Percentiles rank a stretch among this genome's conserved stretches.
These are phyloP conservation scores for Populus deltoides DNA, from an alignment of 345 rosid species.

Conservation along the genomic window DNA sequence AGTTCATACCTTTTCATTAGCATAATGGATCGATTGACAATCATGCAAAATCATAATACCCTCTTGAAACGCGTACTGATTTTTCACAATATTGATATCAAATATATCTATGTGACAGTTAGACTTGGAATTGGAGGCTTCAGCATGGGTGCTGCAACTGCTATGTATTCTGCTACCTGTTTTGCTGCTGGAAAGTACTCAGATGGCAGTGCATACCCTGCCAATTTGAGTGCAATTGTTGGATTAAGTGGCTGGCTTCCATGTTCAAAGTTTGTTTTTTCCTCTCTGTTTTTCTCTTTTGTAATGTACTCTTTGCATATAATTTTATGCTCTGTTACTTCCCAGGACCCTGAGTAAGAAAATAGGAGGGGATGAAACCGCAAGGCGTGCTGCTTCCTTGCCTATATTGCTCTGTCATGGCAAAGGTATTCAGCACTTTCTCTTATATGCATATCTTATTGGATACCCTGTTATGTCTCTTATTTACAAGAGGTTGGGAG, in stretches of 20 bases:
- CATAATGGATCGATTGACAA: background rate
- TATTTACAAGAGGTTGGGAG: background rate
- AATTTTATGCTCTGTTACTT: conserved; percentile 11
- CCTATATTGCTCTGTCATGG: conserved; percentile 89
- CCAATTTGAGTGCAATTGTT: conserved; percentile 68
- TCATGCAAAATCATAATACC: background rate
- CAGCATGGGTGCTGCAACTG: conserved; percentile 97
- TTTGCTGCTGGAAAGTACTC: conserved; percentile 63
- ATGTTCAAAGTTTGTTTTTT: conserved; percentile 62
- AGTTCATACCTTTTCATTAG: conserved; percentile 5
- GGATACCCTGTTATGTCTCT: background rate
- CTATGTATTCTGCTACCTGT: conserved; percentile 83
- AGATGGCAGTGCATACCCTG: conserved; percentile 68
- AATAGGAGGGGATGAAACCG: conserved; percentile 52
- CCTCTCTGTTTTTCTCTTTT: background rate
- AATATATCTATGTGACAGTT: conserved; percentile 46
- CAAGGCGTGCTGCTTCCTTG: conserved; percentile 64
- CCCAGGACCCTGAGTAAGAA: conserved; percentile 60
- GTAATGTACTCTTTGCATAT: background rate
- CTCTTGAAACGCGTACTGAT: background rate
- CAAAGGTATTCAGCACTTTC: conserved; percentile 46
- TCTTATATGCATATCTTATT: conserved; percentile 6
- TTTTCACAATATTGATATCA: conserved; percentile 2
- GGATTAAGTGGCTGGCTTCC: conserved; percentile 99
- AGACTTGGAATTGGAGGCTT: conserved; percentile 96